Evolutionary conservation across 2,329 filamentous ascomycete genomes (phyloP).

Genomic region (Blastomyces parvus): DNA sequence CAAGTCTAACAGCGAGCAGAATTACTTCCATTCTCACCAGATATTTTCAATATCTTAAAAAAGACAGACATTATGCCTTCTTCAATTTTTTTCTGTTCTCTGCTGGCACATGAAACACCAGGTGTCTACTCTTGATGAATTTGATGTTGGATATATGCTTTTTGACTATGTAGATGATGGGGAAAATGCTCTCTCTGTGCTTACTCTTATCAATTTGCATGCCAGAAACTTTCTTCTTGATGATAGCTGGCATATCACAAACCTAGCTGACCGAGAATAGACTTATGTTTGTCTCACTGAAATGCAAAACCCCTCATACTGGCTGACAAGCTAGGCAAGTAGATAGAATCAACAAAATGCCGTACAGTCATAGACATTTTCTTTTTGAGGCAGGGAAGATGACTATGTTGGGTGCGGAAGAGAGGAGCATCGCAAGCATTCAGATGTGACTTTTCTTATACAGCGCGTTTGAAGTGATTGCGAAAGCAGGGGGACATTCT

Average conservation of each 20-base stretch:
- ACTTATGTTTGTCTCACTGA: slow-evolving; percentile 24
- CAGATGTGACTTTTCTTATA: not conserved
- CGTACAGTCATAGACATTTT: slow-evolving; percentile 16
- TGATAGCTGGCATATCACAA: slow-evolving; percentile 26
- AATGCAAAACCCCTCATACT: slow-evolving; percentile 24
- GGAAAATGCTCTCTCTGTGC: slow-evolving; percentile 18
- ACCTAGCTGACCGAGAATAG: slow-evolving; percentile 31
- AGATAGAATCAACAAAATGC: slow-evolving; percentile 13
- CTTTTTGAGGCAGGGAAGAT: slow-evolving; percentile 17
- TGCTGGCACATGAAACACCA: slow-evolving; percentile 6
- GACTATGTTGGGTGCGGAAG: not conserved
- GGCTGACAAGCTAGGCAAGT: slow-evolving; percentile 21
- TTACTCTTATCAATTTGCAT: slow-evolving; percentile 26
- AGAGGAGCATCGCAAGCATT: not conserved
- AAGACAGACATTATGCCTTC: slow-evolving; percentile 1
- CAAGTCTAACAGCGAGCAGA: not conserved
- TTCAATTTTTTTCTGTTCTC: not conserved
- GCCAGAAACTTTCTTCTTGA: slow-evolving; percentile 29
- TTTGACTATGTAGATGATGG: slow-evolving; percentile 11
- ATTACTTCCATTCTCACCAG: not conserved
- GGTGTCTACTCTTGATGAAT: not conserved
- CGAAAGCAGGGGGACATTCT: slow-evolving; percentile 14
- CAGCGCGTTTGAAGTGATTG: slow-evolving; percentile 12
- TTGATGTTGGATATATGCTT: slow-evolving; percentile 13
- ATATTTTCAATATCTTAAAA: slow-evolving; percentile 4